Evolutionary conservation across 2,329 filamentous ascomycete genomes (phyloP).

Genomic region (Hymenoscyphus albidus): DNA sequence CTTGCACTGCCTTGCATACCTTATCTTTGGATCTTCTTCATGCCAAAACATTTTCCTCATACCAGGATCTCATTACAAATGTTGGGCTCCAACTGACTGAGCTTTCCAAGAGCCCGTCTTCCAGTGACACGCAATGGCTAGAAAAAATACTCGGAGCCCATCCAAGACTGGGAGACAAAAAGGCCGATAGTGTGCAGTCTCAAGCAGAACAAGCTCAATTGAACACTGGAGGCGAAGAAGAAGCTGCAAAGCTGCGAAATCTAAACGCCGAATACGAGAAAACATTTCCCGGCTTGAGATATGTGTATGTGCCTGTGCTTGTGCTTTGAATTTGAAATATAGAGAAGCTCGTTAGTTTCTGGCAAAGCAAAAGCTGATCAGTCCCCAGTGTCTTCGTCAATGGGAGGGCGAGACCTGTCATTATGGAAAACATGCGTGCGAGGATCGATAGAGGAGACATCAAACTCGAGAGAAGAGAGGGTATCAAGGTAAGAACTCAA

Average conservation of each 20-base stretch:
- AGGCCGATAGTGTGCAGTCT: conserved; percentile 77
- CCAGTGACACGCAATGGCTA: conserved; percentile 53
- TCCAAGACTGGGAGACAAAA: conserved; percentile 76
- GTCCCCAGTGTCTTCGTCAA: conserved; percentile 75
- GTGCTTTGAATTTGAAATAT: neutral
- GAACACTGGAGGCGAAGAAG: conserved; percentile 52
- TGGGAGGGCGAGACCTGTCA: conserved; percentile 65
- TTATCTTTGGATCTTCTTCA: conserved; percentile 67
- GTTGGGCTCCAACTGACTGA: conserved; percentile 60
- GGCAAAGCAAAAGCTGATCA: conserved; percentile 17
- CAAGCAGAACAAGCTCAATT: conserved; percentile 78
- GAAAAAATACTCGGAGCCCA: conserved; percentile 75
- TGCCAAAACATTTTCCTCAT: conserved; percentile 58
- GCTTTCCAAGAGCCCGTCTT: conserved; percentile 49
- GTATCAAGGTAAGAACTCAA: conserved; percentile 58
- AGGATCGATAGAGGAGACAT: conserved; percentile 68
- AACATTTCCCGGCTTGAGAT: conserved; percentile 76
- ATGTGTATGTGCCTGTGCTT: conserved; percentile 51
- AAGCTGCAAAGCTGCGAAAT: conserved; percentile 51
- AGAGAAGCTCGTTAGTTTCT: neutral
- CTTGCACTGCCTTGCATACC: conserved; percentile 68
- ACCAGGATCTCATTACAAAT: conserved; percentile 63
- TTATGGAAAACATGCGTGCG: conserved; percentile 77
- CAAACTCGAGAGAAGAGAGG: conserved; percentile 64
- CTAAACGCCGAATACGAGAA: conserved; percentile 78